phyloP scores from a whole-genome alignment of 2,329 filamentous ascomycete genomes.

The Sphaerulina vaccinii region DNA sequence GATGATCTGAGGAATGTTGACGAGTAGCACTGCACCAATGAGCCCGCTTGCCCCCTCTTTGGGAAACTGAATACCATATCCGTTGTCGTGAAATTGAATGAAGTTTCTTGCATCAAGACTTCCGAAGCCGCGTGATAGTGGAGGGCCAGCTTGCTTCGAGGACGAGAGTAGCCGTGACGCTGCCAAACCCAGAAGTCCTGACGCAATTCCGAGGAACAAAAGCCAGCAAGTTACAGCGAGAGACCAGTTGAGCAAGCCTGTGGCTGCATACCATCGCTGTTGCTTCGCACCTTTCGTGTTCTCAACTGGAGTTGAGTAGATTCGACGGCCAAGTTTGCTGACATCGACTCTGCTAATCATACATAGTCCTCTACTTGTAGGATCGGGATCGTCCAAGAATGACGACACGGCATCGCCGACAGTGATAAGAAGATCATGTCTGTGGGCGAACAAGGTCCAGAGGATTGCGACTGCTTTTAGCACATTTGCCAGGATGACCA shows the following conservation, averaged over 20 bases:
- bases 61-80: slow-evolving; percentile 12
- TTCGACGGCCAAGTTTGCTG: too few relatives aligned
- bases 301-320: background rate
- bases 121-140: background rate
- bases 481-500: slow-evolving; percentile 6
- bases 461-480: background rate
- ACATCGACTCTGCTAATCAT: background rate
- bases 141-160: background rate
- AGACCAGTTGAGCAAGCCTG: background rate
- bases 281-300: background rate
- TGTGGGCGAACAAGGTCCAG: background rate
- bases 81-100: background rate
- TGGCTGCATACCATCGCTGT: background rate
- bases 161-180: background rate
- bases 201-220: background rate
- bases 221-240: background rate
- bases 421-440: slow-evolving; percentile 1
- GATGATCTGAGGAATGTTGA: slow-evolving; percentile 50
- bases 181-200: background rate
- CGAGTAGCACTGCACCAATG: slow-evolving; percentile 38
- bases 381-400: slow-evolving; percentile 4
- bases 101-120: background rate
- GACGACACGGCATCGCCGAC: slow-evolving; percentile 19
- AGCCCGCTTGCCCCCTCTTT: slow-evolving; percentile 13
- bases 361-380: slow-evolving; percentile 21